Evolutionary conservation across 2,329 filamentous ascomycete species (phyloP), one percentile per base, ranked within the genome.

Genomic region (Xylariaceae sp.): DNA sequence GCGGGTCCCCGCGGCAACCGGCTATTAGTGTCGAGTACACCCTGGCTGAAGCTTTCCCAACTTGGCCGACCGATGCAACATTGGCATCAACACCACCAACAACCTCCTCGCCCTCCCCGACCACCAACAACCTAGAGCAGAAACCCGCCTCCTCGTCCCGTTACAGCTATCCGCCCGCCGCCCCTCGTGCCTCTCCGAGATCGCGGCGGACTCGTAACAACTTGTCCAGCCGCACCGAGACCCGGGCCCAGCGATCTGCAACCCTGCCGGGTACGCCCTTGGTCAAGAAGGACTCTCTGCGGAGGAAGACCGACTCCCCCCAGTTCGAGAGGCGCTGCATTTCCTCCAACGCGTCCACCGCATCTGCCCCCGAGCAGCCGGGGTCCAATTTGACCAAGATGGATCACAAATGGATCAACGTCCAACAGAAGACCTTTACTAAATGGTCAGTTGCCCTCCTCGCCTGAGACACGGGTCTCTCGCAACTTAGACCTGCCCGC

Each of bases 351-450:
- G 59, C 62, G 43, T 60, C 68, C 46, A 57, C 60, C 46, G 64
- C 68, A 52, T 61, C 65, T 47, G 57, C 61, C 52, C 65, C 67
- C 59, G 68, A 72, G 45, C 64, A 63, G 48, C 46, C 44, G 29
- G 43, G 44, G 45, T 44, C 42, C 35, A 64, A 59, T 43, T 57
- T 69, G 43, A 62, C 61, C 52, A 79, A 66, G 59, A 81, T 80
- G 77, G 75, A 80, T 61, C 73, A 80, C 59, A 68, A 71, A 58
- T 82, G 77, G 77, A 72, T 82, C 51, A 78, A 70, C 56, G 88
- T 94, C 63, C 90, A 96, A 69, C 83, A 96, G 63, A 98, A 96
- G 75, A 98, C 92, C 18, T 98, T 98, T 63, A 94, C 89, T 39
- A 98, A 96, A 85, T 98, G 92, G 83, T 85, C 54, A 51, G 64